Evolutionary conservation across 192 early-diverging fungal species (phyloP), one percentile per base, ranked within the genome.

Genomic region (Coemansia sp.): DNA sequence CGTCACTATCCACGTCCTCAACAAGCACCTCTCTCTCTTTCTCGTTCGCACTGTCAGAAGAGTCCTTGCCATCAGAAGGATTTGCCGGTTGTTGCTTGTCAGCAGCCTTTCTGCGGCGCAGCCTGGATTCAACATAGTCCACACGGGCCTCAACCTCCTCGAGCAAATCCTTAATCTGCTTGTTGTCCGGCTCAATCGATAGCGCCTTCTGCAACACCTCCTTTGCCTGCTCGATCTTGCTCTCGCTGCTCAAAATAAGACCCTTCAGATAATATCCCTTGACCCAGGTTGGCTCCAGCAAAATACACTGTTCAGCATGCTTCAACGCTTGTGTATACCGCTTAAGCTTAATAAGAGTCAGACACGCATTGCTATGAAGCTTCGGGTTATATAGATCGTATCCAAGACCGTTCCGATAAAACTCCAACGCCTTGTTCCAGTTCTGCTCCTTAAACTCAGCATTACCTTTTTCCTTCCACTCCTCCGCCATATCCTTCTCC

Each of bases 181-280:
- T 37, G 65, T 85, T 85, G 17, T 43, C 43, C 0, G 78, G 71
- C 61, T 85, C 83, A 65, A 80, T 74, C 61, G 51, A 43, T 1
- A 56, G 32, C 0, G 83, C 83, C 66, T 81, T 65, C 36, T 62
- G 65, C 58, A 85, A 52, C 6, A 66, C 83, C 15, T 57, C 72
- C 37, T 36, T 43, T 0, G 83, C 71, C 67, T 74, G 78, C 36
- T 80, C 83, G 17, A 85, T 66, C 72, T 81, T 80, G 75, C 78
- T 85, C 63, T 85, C 78, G 34, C 54, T 72, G 57, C 78, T 80
- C 43, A 85, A 70, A 12, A 85, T 72, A 36, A 71, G 37, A 0
- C 78, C 83, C 78, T 85, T 85, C 71, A 85, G 75, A 48, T 85
- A 85, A 39, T 85, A 81, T 0, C 83, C 83, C 64, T 85, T 85